Evolutionary conservation across 2,329 filamentous ascomycete species (phyloP).

Genomic region (Aspergillus pseudoterreus): DNA sequence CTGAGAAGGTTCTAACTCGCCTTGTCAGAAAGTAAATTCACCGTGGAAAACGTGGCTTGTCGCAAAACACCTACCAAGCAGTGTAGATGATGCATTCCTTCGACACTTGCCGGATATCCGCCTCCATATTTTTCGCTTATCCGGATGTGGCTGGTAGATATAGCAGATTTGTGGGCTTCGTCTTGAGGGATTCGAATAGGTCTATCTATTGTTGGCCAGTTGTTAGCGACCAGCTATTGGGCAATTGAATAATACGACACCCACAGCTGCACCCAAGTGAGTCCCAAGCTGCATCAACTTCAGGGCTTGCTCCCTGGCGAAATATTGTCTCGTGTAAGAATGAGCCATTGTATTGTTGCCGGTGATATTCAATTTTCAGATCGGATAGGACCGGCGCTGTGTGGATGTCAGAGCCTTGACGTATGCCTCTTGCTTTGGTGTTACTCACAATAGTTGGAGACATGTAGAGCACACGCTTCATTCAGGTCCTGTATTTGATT

Average conservation of each 20-base stretch:
- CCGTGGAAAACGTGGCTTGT: not conserved
- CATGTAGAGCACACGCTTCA: conserved; percentile 18
- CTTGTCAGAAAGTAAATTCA: no score
- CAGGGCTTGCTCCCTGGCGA: conserved; percentile 47
- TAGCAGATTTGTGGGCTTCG: conserved; percentile 49
- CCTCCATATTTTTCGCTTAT: conserved; percentile 54
- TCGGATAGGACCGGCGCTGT: conserved; percentile 37
- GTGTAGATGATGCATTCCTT: conserved; percentile 39
- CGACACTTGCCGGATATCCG: conserved; percentile 44
- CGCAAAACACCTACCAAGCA: conserved; percentile 46
- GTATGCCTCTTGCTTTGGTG: not conserved
- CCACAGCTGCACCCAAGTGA: conserved; percentile 51
- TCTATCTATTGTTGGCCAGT: conserved; percentile 35
- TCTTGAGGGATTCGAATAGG: conserved; percentile 48
- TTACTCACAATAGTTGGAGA: conserved; percentile 22
- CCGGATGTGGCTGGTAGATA: conserved; percentile 55
- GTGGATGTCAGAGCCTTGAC: not conserved
- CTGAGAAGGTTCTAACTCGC: conserved; percentile 53
- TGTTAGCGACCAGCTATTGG: not conserved
- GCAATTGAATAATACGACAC: conserved; percentile 11
- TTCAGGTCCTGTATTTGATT: conserved; percentile 14
- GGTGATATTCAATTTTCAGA: conserved; percentile 40
- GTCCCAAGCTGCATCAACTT: conserved; percentile 58
- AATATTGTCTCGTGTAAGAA: conserved; percentile 55
- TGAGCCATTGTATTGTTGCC: conserved; percentile 52